A percentile compares a stretch with the other conserved stretches of the same genome.
phyloP scores from a whole-genome alignment of 2,329 filamentous ascomycete genomes.

The Venturia carpophila region DNA sequence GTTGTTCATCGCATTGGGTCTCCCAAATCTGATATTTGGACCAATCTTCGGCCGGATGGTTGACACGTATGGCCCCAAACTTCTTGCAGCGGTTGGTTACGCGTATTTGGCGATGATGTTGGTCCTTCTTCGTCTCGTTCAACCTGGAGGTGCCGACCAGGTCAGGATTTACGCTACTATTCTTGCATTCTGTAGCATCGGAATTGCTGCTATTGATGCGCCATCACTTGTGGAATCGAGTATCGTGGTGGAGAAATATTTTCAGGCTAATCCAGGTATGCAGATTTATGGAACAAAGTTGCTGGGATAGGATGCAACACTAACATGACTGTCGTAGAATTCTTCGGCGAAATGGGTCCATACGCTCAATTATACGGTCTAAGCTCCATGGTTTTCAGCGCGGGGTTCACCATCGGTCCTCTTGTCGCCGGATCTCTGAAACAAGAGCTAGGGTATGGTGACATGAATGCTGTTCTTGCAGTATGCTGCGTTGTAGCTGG shows the following conservation, averaged over 20 bases:
- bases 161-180: constrained; percentile 3
- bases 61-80: constrained; percentile 39
- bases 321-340: constrained; percentile 24
- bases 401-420: constrained; percentile 53
- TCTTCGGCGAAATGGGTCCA: constrained; percentile 50
- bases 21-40: constrained; percentile 38
- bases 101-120: constrained; percentile 37
- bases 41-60: constrained; percentile 42
- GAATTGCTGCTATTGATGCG: constrained; percentile 47
- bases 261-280: constrained; percentile 41
- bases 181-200: constrained; percentile 33
- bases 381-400: constrained; percentile 55
- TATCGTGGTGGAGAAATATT: constrained; percentile 47
- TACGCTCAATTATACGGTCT: constrained; percentile 60
- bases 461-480: constrained; percentile 49
- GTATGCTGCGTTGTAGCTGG: constrained; percentile 39
- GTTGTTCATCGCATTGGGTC: constrained; percentile 40
- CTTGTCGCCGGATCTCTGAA: constrained; percentile 47
- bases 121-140: constrained; percentile 32
- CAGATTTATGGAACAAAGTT: accelerated
- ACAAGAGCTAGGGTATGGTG: constrained; percentile 47
- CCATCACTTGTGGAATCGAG: constrained; percentile 51
- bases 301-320: not conserved
- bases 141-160: constrained; percentile 21
- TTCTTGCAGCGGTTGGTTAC: constrained; percentile 36